Evolutionary conservation across 192 early-diverging fungal genomes (phyloP).

Genomic region (Podila epicladia): DNA sequence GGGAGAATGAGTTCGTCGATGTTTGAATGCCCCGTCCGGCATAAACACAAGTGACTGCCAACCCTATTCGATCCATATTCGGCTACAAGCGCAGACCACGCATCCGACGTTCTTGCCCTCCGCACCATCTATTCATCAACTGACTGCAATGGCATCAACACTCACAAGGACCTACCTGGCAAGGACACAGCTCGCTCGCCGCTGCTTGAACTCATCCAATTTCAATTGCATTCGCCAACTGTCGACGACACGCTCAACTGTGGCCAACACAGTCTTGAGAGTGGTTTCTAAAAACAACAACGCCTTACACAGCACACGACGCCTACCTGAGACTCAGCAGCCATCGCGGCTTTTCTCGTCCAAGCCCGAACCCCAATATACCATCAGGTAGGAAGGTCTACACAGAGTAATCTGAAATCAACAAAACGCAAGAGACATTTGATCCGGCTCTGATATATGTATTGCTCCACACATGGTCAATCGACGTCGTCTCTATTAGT

Average conservation of each 20-base stretch:
- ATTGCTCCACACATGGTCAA: background rate
- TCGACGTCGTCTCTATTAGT: conserved; percentile 18
- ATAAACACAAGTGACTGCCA: conserved; percentile 14
- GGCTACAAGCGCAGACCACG: no score
- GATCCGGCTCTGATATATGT: background rate
- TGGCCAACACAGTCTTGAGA: background rate
- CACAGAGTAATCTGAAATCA: background rate
- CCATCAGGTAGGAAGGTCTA: conserved; percentile 18
- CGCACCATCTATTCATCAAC: no score
- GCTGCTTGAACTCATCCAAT: background rate
- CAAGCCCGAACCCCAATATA: conserved; percentile 14
- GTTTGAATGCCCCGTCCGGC: background rate
- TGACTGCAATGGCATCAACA: conserved; percentile 4
- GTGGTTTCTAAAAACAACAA: no score
- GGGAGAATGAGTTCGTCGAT: conserved; percentile 1
- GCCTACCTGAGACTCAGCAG: background rate
- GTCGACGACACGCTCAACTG: background rate
- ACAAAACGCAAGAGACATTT: background rate
- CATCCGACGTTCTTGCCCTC: no score
- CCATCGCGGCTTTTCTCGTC: conserved; percentile 8
- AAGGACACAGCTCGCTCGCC: background rate
- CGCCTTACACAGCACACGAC: background rate
- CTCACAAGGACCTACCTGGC: conserved; percentile 1
- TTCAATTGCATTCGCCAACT: background rate
- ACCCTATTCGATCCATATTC: no score